Conservation (phyloP, 1,284 basidiomycete genomes). For the Pascua guehoae region DNA sequence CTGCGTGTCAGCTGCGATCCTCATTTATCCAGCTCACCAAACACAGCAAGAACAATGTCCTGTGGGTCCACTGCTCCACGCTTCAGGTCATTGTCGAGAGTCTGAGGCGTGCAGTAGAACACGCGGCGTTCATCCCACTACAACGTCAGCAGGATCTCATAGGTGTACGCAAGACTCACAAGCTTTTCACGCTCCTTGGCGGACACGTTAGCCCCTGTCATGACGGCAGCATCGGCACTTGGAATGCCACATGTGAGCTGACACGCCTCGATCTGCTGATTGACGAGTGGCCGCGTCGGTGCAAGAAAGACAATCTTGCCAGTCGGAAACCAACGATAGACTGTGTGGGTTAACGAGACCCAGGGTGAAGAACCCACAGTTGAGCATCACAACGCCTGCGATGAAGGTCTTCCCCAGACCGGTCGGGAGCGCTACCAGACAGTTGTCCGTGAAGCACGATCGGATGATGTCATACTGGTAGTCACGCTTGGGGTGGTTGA, state of each 20-base stretch:
- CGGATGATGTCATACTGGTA: constrained; percentile 95
- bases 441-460: constrained; percentile 85
- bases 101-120: constrained; percentile 98
- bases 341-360: constrained; percentile 49
- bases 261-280: constrained; percentile 91
- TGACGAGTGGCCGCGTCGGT: constrained; percentile 90
- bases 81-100: constrained; percentile 81
- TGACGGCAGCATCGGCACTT: constrained; percentile 74
- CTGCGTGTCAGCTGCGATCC: constrained; percentile 50
- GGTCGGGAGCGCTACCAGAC: constrained; percentile 90
- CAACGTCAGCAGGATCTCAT: constrained; percentile 12
- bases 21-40: constrained; percentile 56
- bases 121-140: constrained; percentile 66
- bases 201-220: constrained; percentile 67
- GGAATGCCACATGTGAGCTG: constrained; percentile 93
- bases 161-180: constrained; percentile 53
- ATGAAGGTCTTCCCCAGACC: constrained; percentile 98
- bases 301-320: constrained; percentile 95
- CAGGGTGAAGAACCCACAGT: constrained; percentile 59
- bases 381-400: constrained; percentile 93
- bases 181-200: constrained; percentile 55
- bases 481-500: constrained; percentile 80
- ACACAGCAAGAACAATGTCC: constrained; percentile 65
- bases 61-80: constrained; percentile 69
- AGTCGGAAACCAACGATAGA: constrained; percentile 87